Evolutionary conservation across 2,329 filamentous ascomycete species (phyloP), one percentile per base, ranked within the genome.

Genomic region (Cladobotryum protrusum): DNA sequence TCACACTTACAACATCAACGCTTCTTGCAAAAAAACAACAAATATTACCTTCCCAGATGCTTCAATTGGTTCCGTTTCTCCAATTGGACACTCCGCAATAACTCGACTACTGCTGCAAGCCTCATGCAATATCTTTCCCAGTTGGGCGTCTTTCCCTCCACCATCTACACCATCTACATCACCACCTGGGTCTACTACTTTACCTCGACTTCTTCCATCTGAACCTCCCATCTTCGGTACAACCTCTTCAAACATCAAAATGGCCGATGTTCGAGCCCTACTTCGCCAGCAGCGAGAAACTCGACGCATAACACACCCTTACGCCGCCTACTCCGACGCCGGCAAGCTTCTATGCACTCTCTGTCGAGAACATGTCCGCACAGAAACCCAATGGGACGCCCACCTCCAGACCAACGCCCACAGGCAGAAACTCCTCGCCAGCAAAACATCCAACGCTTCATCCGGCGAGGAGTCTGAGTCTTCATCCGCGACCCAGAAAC

Each of bases 261-360:
- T 93, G 87, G 77, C 87, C 57, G 88, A 95, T 67, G 85, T 89
- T 20, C 85, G 89, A 59, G 81, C 87, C 34, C 79, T 95, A 44
- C 78, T 95, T 51, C 86, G 87, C 59, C 85, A 84, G 61, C 86
- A 92, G 67, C 83, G 88, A 57, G 82, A 83, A 49, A 79, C 85
- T 54, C 83, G 89, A 50, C 81, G 86, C 56, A 83, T 91, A 60
- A 77, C 83, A 46, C 84, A 89, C 59, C 81, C 85, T 4, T 74
- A 85, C 59, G 83, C 85, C 39, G 72, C 76, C 48, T 89, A 89
- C 69, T 82, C 83, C 5, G 77, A 82, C 55, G 74, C 80, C 13
- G 85, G 85, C 53, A 83, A 81, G 60, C 77, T 89, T 1, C 69
- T 82, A 24, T 90, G 86, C 69, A 78, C 76, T 53, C 67, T 85